These are phyloP conservation scores for Ophiostoma piceae DNA, from an alignment of 2,329 filamentous ascomycete species.

Conservation along the genomic window DNA sequence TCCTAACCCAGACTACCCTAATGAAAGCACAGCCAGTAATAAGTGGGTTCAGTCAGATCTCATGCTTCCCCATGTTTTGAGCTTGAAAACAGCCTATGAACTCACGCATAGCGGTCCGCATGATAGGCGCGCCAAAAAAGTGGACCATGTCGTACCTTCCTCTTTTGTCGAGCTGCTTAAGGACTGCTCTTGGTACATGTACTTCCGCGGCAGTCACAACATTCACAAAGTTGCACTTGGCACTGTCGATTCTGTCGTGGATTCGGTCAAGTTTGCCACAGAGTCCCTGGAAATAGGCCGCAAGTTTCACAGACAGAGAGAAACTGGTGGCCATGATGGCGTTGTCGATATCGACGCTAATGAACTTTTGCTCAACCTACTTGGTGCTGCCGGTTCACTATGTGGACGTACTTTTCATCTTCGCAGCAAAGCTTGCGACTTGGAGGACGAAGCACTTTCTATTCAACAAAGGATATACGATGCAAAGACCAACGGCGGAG, in stretches of 20 bases:
- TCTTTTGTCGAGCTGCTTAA: neutral
- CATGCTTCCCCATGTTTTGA: neutral
- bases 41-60: neutral
- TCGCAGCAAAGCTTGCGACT: neutral
- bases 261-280: neutral
- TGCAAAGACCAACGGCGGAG: too few species aligned
- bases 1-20: neutral
- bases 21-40: neutral
- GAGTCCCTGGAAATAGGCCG: neutral
- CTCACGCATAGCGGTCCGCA: neutral
- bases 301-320: neutral
- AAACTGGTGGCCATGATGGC: neutral
- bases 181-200: neutral
- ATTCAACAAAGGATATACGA: neutral
- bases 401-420: neutral
- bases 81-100: neutral
- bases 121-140: neutral
- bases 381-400: neutral
- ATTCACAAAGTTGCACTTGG: neutral
- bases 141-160: neutral
- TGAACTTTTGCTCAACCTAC: neutral
- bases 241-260: neutral
- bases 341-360: neutral
- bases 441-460: neutral
- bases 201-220: neutral